These are phyloP conservation scores for Schwanniomyces occidentalis DNA, from an alignment of 805 yeast species.

Conservation along the genomic window DNA sequence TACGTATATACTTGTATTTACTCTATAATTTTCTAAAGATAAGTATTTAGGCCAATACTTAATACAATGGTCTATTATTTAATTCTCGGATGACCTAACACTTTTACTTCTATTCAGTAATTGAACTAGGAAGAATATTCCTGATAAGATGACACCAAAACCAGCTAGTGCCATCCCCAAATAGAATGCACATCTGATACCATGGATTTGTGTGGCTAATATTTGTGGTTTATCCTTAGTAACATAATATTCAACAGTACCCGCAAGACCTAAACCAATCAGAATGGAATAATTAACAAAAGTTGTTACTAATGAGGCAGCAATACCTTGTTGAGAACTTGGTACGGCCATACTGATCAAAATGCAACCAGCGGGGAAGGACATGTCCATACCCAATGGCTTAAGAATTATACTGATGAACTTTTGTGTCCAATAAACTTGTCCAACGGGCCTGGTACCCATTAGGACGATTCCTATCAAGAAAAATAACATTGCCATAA, in stretches of 20 bases:
- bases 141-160: constrained; percentile 22
- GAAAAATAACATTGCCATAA: constrained; percentile 54
- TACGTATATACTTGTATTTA: too few species aligned
- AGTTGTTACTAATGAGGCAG: constrained; percentile 71
- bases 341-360: constrained; percentile 61
- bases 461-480: constrained; percentile 49
- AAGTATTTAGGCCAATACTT: too few species aligned
- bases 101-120: neutral
- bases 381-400: constrained; percentile 76
- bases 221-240: constrained; percentile 15
- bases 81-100: too few species aligned
- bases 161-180: constrained; percentile 39
- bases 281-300: constrained; percentile 65
- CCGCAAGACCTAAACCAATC: constrained; percentile 36
- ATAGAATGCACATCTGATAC: constrained; percentile 25
- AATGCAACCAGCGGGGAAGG: constrained; percentile 74
- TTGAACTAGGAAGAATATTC: constrained; percentile 14
- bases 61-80: too few species aligned
- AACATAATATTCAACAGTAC: constrained; percentile 31
- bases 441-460: constrained; percentile 57
- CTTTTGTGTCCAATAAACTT: constrained; percentile 59
- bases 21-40: too few species aligned
- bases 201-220: constrained; percentile 18
- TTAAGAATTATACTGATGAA: constrained; percentile 55
- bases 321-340: constrained; percentile 68